These are phyloP conservation scores for Fagus sylvatica DNA, from an alignment of 306 rosid species.

Conservation along the genomic window DNA sequence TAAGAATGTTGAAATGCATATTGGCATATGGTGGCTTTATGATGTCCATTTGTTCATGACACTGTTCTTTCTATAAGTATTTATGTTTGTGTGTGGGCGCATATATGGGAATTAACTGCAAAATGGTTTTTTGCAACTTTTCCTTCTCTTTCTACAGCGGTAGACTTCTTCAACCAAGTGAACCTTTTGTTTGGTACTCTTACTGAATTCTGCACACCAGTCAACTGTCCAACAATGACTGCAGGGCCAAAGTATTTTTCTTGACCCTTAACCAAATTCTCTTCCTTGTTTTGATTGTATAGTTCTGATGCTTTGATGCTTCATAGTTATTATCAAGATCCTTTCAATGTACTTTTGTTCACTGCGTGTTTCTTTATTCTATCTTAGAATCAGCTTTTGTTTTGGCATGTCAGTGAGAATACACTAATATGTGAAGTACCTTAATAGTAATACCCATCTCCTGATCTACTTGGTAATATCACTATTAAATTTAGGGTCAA, in stretches of 20 bases:
- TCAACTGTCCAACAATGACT: slow-evolving; percentile 75
- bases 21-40: too few species aligned
- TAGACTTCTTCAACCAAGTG: slow-evolving; percentile 91
- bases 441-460: background rate
- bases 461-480: background rate
- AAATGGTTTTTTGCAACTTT: background rate
- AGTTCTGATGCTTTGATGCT: background rate
- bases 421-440: background rate
- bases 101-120: too few species aligned
- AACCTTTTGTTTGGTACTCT: slow-evolving; percentile 79
- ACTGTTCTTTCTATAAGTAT: too few species aligned
- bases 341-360: background rate
- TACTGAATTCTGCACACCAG: slow-evolving; percentile 81
- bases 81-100: too few species aligned
- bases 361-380: too few species aligned
- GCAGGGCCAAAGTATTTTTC: slow-evolving; percentile 80
- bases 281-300: slow-evolving; percentile 12
- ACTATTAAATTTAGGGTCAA: background rate
- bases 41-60: too few species aligned
- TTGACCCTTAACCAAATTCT: slow-evolving; percentile 27
- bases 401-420: slow-evolving; percentile 15
- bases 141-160: slow-evolving; percentile 48
- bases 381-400: background rate
- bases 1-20: slow-evolving; percentile 17
- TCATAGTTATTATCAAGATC: background rate